Evolutionary conservation across 768 basidiomycete genomes (phyloP), one percentile per base, ranked within the genome.

Genomic region (Leccinum aurantiacum): DNA sequence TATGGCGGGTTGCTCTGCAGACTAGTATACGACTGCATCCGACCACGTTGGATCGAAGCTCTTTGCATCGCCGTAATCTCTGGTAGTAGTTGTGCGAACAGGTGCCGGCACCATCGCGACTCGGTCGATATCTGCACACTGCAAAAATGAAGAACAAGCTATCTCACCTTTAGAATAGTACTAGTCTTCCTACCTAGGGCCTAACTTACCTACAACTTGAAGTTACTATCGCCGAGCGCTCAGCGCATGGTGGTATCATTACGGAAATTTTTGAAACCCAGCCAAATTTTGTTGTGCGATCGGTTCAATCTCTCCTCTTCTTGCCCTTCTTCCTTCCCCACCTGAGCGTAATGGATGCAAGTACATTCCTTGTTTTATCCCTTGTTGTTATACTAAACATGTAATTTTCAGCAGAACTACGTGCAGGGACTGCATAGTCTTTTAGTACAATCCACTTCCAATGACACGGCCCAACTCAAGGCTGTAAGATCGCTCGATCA

Each of bases 391-490:
- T 63, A 57, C 11, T 41, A 58, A 25, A 59, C 58, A 57, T 60
- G 10, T 31, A 33, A 51, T 57, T 48, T 51, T 41, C 65, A 92
- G 89, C 82, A 85, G 35, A 81, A 75, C 75, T 95, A 85, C 74
- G 83, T 91, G 66, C 88, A 94, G 76, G 82, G 82, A 66, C 78
- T 98, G 63, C 92, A 96, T 77, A 81, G 83, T 76, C 85, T 97
- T 61, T 88, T 99, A 55, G 78, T 89, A 60, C 92, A 93, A 73
- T 90, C 90, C 24, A 87, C 89, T 29, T 66, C 72, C 41, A 91
- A 91, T 67, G 94, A 99, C 78, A 98, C 96, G 47, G 79, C 82
- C 61, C 82, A 87, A 69, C 84, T 98, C 73, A 96, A 97, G 79
- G 84, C 88, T 68, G 96, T 96, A 77, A 75, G 92, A 75, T 60